phyloP scores from a whole-genome alignment of 441 rosid species.

The Jatropha multifida region DNA sequence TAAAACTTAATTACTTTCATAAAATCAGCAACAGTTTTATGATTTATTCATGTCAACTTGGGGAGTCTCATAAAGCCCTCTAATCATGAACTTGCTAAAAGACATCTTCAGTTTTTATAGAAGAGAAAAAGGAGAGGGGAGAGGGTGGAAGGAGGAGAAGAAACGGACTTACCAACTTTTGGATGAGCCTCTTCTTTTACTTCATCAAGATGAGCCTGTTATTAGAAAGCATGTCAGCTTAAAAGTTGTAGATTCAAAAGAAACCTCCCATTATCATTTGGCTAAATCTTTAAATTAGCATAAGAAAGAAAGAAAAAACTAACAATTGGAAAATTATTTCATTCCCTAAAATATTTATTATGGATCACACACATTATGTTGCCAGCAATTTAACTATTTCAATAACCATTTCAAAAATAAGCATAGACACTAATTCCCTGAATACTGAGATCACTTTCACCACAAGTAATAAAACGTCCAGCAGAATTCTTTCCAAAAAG shows the following conservation, averaged over 20 bases:
- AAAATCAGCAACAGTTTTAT: neutral
- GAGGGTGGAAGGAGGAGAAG: neutral
- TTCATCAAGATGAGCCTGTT: slow-evolving; percentile 74
- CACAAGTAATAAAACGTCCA: neutral
- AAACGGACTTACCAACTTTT: slow-evolving; percentile 55
- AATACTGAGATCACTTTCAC: neutral
- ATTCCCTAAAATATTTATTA: no score
- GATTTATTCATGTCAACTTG: slow-evolving; percentile 7
- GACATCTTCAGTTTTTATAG: neutral
- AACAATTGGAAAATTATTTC: no score
- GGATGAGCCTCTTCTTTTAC: slow-evolving; percentile 54
- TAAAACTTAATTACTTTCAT: neutral
- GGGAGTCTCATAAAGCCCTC: slow-evolving; percentile 5
- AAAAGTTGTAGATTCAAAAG: neutral
- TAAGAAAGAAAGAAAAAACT: no score
- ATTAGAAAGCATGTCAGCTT: slow-evolving; percentile 5
- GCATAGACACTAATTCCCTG: neutral
- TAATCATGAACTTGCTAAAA: neutral
- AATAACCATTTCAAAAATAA: neutral
- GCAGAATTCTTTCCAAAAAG: neutral
- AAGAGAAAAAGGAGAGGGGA: slow-evolving; percentile 1
- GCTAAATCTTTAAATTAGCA: neutral
- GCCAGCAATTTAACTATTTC: neutral
- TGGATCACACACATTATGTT: no score
- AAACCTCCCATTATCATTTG: neutral